Conservation (phyloP, 179 eudicot genomes). For the Carnegiea gigantea region DNA sequence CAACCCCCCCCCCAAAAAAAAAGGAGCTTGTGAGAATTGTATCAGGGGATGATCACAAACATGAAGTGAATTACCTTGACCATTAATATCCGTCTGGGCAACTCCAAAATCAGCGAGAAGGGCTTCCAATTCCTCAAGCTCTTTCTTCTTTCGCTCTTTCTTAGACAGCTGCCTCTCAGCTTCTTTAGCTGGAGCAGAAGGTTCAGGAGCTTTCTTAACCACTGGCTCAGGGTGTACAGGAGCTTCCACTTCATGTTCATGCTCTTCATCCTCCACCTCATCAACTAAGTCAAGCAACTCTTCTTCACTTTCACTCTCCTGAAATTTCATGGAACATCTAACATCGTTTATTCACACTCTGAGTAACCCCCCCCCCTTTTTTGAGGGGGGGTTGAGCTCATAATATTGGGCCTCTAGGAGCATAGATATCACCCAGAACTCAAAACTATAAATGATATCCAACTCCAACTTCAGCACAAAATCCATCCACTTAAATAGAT, state of each 20-base stretch:
- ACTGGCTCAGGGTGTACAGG: conserved; percentile 47
- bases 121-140: conserved; percentile 83
- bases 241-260: conserved; percentile 59
- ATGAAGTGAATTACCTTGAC: conserved; percentile 38
- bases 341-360: conserved; percentile 9
- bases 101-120: conserved; percentile 74
- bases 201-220: conserved; percentile 50
- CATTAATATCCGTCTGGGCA: conserved; percentile 36
- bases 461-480: neutral
- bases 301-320: conserved; percentile 91
- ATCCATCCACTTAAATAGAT: neutral
- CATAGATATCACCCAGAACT: neutral
- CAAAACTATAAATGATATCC: neutral
- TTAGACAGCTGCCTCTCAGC: conserved; percentile 76
- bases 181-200: conserved; percentile 56
- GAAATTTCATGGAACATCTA: conserved; percentile 8
- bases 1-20: too few species aligned
- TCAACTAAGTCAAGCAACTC: conserved; percentile 68
- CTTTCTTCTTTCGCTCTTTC: conserved; percentile 79
- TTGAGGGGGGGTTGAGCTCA: neutral
- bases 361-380: neutral
- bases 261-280: conserved; percentile 73
- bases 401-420: neutral
- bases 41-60: neutral
- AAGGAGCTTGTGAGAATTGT: neutral